Conservation (phyloP, 306 rosid genomes). For the Amphicarpaea edgeworthii region DNA sequence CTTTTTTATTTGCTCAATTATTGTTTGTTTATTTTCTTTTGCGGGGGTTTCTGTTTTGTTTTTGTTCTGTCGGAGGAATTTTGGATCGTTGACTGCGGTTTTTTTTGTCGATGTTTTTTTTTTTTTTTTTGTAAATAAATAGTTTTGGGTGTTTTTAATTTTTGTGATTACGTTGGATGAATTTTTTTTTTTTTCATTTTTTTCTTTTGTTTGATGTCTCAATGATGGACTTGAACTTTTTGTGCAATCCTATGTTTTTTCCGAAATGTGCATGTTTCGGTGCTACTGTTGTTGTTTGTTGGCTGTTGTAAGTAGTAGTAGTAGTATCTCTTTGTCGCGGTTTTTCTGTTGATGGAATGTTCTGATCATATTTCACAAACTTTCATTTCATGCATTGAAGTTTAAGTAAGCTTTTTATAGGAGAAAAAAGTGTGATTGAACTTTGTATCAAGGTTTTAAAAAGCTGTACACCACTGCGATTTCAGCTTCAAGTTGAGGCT, state of each 20-base stretch:
- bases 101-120: constrained; percentile 17
- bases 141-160: neutral
- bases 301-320: neutral
- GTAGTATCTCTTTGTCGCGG: neutral
- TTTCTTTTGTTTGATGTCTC: neutral
- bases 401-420: neutral
- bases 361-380: neutral
- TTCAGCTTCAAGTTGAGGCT: neutral
- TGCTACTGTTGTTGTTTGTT: constrained; percentile 12
- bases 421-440: neutral
- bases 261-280: constrained; percentile 5
- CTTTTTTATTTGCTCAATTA: neutral
- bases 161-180: neutral
- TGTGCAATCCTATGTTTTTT: neutral
- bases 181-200: neutral
- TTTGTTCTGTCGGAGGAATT: neutral
- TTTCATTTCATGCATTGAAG: neutral
- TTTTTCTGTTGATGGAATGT: neutral
- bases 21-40: neutral
- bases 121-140: neutral
- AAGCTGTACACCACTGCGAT: neutral
- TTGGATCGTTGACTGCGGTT: constrained; percentile 24
- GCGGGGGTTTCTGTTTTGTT: neutral
- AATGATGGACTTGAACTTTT: neutral
- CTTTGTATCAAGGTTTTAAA: neutral